Evolutionary conservation across 257 asterid genomes (phyloP), one percentile per base, ranked within the genome.

Genomic region (Nicotiana attenuata): DNA sequence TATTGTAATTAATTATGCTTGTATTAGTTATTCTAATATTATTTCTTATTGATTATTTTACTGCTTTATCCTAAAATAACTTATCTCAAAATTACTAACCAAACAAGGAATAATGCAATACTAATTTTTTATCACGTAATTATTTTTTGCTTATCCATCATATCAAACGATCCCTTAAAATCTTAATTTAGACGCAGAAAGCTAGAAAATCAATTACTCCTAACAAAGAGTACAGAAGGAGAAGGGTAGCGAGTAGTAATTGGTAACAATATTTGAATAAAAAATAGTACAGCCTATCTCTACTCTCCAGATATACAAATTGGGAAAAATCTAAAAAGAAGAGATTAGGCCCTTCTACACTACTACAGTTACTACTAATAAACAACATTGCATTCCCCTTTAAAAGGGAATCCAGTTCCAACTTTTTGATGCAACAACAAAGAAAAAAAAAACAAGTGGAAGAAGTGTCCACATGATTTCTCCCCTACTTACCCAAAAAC

Each of bases 221-320:
- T 35, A 35, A 1, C 9, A 35, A 7, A 6, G 2, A 35, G 45
- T 1, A 35, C 45, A 55, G 14, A 29, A 15, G 1, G 5, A 1
- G 75, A 22, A 29, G 78, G 81, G 76, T 17, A 69, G 77, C 65
- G 76, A 78, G 20, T 61, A 65, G 61, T 57, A 19, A 68, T 35
- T 8, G 69, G 14, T 15, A 16, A 35, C 24, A 63, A 29, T 41
- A 71, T 81, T 38, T 28, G 60, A 63, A 65, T 67, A 26, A 81
- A 86, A 88, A 82, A 56, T 80, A 41, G 47, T 77, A 76, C 81
- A 81, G 87, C 82, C 88, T 77, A 7, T 38, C 65, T 47, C 81
- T 52, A 8, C 82, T 82, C 82, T 83, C 81, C 83, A 89, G 90
- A 91, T 91, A 63, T 85, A 87, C 91, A 90, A 53, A 83, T 41